Conservation (phyloP, 2,329 filamentous ascomycete genomes). For the Camillea tinctor region DNA sequence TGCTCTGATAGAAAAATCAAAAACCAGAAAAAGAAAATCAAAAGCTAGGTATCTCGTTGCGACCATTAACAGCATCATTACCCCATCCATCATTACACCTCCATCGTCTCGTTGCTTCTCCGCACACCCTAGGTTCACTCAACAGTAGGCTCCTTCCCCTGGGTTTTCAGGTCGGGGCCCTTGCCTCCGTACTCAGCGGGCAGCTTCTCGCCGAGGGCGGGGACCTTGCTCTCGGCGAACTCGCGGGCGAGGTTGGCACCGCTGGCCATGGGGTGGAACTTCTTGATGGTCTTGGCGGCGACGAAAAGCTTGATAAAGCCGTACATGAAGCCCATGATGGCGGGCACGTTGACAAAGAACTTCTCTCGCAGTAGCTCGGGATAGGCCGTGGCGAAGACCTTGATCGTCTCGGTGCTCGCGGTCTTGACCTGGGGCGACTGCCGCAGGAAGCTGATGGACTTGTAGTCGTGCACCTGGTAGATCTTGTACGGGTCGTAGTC, state of each 20-base stretch:
- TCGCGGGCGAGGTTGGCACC: slow-evolving; percentile 66
- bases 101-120: no score
- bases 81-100: background rate
- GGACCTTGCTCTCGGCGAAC: slow-evolving; percentile 51
- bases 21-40: background rate
- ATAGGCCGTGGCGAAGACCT: slow-evolving; percentile 77
- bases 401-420: slow-evolving; percentile 77
- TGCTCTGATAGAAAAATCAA: background rate
- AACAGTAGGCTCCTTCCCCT: slow-evolving; percentile 27
- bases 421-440: slow-evolving; percentile 74
- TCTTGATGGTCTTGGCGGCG: slow-evolving; percentile 70
- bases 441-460: slow-evolving; percentile 80
- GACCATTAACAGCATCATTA: background rate
- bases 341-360: slow-evolving; percentile 93
- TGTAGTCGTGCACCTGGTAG: slow-evolving; percentile 91
- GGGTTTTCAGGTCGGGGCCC: slow-evolving; percentile 43
- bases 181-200: slow-evolving; percentile 80
- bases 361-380: slow-evolving; percentile 87
- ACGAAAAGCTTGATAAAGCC: slow-evolving; percentile 73
- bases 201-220: slow-evolving; percentile 59
- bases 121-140: slow-evolving; percentile 10
- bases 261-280: slow-evolving; percentile 75
- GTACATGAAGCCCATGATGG: slow-evolving; percentile 88
- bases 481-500: slow-evolving; percentile 85
- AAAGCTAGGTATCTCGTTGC: background rate